phyloP scores from a whole-genome alignment of 768 basidiomycete genomes.

The Trametes maxima region DNA sequence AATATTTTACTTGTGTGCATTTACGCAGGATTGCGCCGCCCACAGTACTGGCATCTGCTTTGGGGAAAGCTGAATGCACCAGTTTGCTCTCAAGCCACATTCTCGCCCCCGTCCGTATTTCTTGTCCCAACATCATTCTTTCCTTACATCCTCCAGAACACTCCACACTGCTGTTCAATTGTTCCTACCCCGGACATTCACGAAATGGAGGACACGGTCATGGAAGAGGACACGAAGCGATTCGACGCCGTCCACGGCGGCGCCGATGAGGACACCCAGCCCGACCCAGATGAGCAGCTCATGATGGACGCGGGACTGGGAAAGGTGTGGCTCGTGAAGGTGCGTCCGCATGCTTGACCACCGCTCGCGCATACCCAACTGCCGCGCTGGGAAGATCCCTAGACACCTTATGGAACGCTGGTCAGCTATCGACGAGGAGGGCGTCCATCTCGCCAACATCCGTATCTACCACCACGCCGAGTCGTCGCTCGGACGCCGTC shows the following conservation, averaged over 20 bases:
- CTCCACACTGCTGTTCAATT: not conserved
- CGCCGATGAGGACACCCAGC: constrained; percentile 64
- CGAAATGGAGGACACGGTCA: constrained; percentile 29
- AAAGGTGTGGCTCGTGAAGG: constrained; percentile 86
- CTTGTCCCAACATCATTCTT: not conserved
- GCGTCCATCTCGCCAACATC: constrained; percentile 81
- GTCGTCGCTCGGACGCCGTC: constrained; percentile 47
- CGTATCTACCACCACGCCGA: constrained; percentile 68
- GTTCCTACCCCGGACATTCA: not conserved
- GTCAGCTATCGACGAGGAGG: constrained; percentile 73
- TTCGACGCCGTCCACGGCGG: constrained; percentile 56
- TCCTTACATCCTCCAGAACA: not conserved
- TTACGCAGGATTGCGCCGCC: too few relatives aligned
- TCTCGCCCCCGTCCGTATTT: not conserved
- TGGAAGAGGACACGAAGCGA: constrained; percentile 67
- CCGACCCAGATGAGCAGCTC: constrained; percentile 82
- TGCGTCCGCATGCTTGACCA: constrained; percentile 35
- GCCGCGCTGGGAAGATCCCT: constrained; percentile 59
- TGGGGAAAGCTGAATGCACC: too few relatives aligned
- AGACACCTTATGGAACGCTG: constrained; percentile 86
- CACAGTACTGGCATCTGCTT: too few relatives aligned
- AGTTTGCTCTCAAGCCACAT: not conserved
- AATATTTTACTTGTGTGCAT: too few relatives aligned
- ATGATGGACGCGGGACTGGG: constrained; percentile 76
- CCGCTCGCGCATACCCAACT: not conserved